phyloP scores from a whole-genome alignment of 345 rosid genomes.

The Tarenaya hassleriana region DNA sequence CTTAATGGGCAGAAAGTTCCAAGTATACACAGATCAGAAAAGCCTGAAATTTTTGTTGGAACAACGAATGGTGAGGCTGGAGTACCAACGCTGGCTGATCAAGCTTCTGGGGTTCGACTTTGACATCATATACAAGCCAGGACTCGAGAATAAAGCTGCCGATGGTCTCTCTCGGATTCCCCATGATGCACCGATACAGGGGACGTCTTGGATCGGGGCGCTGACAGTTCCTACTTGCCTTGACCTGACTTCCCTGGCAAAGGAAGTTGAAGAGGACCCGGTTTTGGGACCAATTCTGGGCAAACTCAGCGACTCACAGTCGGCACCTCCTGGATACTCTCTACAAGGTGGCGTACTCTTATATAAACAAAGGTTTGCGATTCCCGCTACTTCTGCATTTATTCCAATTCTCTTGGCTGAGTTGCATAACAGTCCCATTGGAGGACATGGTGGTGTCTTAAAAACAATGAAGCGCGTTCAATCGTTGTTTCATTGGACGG shows the following conservation, averaged over 20 bases:
- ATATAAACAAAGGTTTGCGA: background rate
- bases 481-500: background rate
- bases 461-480: background rate
- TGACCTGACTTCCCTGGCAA: background rate
- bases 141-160: background rate
- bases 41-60: background rate
- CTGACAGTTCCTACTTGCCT: background rate
- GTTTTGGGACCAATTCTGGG: background rate
- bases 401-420: background rate
- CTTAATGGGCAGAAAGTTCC: background rate
- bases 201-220: too few species aligned
- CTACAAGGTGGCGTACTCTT: background rate
- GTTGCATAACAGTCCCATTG: background rate
- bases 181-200: background rate
- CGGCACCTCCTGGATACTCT: too few species aligned
- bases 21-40: background rate
- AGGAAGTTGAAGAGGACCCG: background rate
- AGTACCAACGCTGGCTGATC: background rate
- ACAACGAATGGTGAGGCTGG: background rate
- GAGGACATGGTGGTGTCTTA: background rate
- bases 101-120: background rate
- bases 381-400: background rate
- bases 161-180: background rate
- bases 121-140: background rate
- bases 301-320: too few species aligned